A percentile compares a stretch with the other conserved stretches of the same genome.
These are phyloP conservation scores for Rhynchospora breviuscula DNA, from an alignment of 176 grass and related monocot species.

Conservation along the genomic window DNA sequence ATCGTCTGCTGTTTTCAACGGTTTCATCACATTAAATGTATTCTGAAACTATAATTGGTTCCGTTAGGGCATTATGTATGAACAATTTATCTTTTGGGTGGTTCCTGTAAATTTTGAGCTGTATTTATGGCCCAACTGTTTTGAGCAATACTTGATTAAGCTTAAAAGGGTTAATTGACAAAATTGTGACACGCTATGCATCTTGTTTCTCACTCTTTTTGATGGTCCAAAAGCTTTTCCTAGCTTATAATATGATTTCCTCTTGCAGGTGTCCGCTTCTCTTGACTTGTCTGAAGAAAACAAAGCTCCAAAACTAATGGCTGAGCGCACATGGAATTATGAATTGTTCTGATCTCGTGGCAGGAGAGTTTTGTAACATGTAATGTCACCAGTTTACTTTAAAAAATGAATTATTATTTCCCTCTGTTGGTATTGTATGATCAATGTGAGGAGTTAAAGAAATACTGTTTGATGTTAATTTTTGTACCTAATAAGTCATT, in stretches of 20 bases:
- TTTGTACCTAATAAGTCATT: slow-evolving; percentile 19
- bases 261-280: slow-evolving; percentile 41
- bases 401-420: slow-evolving; percentile 22
- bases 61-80: background rate
- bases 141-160: background rate
- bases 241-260: background rate
- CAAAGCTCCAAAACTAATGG: slow-evolving; percentile 59
- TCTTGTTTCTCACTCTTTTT: background rate
- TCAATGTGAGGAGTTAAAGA: background rate
- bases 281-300: slow-evolving; percentile 63
- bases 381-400: slow-evolving; percentile 1
- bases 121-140: background rate
- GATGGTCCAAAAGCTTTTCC: background rate
- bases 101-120: background rate
- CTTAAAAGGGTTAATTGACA: background rate
- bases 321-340: slow-evolving; percentile 72
- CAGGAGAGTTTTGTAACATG: background rate
- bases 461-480: background rate
- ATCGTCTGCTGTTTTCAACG: background rate
- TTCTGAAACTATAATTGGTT: background rate
- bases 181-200: background rate
- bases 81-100: background rate
- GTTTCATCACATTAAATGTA: background rate
- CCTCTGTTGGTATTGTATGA: background rate
- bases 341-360: slow-evolving; percentile 30